Percentiles rank a stretch among this genome's conserved stretches.
Evolutionary conservation across 805 yeast genomes (phyloP).

Genomic region (Wickerhamiella azymoides): DNA sequence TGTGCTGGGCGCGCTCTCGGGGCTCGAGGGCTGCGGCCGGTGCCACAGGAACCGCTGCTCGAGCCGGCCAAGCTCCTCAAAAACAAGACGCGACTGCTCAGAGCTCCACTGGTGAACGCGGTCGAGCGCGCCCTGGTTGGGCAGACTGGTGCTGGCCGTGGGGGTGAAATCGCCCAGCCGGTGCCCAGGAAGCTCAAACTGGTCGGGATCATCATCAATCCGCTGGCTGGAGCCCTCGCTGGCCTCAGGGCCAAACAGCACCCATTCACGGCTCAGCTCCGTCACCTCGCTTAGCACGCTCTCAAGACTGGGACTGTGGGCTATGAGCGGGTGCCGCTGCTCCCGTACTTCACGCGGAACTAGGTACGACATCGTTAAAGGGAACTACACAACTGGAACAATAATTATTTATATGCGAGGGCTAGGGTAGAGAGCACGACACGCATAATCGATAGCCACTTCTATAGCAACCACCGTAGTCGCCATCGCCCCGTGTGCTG

Average conservation of each 20-base stretch:
- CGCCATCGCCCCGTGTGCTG: too few relatives aligned
- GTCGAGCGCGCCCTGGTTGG: constrained; percentile 15
- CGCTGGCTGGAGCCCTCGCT: constrained; percentile 2
- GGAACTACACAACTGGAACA: background rate
- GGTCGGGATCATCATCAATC: constrained; percentile 24
- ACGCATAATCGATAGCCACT: background rate
- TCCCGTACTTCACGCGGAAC: background rate
- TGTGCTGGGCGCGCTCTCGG: background rate
- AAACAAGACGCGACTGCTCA: constrained; percentile 25
- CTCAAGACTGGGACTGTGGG: constrained; percentile 3
- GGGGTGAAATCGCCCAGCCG: constrained; percentile 25
- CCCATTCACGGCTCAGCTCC: constrained; percentile 25
- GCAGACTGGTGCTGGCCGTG: background rate
- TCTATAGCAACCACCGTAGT: background rate
- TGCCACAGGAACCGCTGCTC: constrained; percentile 12
- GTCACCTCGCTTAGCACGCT: constrained; percentile 7
- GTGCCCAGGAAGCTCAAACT: constrained; percentile 25
- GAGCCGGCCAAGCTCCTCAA: constrained; percentile 20
- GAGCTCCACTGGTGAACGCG: constrained; percentile 30
- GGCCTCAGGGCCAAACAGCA: constrained; percentile 26
- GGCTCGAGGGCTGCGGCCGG: background rate
- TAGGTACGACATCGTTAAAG: background rate
- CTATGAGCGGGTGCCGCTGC: background rate
- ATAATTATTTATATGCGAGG: background rate
- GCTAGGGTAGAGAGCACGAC: background rate